phyloP scores from a whole-genome alignment of 345 rosid species.

The Camelina sativa region DNA sequence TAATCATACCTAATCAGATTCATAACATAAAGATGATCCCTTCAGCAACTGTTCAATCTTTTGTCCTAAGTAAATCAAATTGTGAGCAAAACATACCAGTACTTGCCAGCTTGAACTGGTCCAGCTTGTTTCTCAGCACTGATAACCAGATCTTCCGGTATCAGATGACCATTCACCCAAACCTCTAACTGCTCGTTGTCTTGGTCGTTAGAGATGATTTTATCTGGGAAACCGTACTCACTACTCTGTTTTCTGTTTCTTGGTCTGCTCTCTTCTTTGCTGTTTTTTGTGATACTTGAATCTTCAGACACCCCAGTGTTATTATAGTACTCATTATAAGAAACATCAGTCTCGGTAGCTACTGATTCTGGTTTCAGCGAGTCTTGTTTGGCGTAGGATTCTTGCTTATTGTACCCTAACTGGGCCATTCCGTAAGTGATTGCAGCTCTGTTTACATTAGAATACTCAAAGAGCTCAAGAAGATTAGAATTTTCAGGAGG shows the following conservation, averaged over 20 bases:
- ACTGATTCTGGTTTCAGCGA: slow-evolving; percentile 46
- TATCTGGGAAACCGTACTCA: slow-evolving; percentile 52
- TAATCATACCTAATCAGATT: slow-evolving; percentile 65
- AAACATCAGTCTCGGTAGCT: slow-evolving; percentile 53
- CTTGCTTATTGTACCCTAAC: slow-evolving; percentile 45
- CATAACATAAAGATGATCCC: neutral
- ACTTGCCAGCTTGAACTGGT: slow-evolving; percentile 76
- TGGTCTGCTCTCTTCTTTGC: slow-evolving; percentile 47
- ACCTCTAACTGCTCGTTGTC: slow-evolving; percentile 47
- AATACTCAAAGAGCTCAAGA: slow-evolving; percentile 49
- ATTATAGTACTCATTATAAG: slow-evolving; percentile 45
- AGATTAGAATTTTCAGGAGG: slow-evolving; percentile 53
- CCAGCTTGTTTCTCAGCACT: slow-evolving; percentile 72
- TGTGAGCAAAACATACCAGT: slow-evolving; percentile 53
- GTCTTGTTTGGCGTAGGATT: slow-evolving; percentile 44
- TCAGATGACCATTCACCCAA: slow-evolving; percentile 62
- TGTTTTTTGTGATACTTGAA: slow-evolving; percentile 43
- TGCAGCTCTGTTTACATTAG: slow-evolving; percentile 44
- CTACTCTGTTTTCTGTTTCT: slow-evolving; percentile 45
- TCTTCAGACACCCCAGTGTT: slow-evolving; percentile 50
- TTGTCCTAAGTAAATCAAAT: neutral
- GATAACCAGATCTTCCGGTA: slow-evolving; percentile 56
- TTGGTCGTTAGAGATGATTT: slow-evolving; percentile 43
- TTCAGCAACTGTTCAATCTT: neutral
- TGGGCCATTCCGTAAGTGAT: slow-evolving; percentile 44